phyloP scores from a whole-genome alignment of 352 stramenopile genomes.

The Phytopythium boreale region DNA sequence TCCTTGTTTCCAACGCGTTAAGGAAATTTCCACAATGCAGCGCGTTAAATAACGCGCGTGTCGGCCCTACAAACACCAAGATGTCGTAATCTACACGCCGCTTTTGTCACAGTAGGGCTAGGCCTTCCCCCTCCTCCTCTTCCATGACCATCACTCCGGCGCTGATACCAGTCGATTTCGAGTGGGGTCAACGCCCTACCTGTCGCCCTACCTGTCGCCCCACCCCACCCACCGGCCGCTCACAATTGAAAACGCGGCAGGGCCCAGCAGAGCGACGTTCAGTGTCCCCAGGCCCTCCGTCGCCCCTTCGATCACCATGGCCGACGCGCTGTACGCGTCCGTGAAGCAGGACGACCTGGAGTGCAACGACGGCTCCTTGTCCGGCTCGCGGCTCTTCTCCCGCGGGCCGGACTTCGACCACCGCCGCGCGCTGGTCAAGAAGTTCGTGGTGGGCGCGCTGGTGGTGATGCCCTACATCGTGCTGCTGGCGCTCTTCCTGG shows the following conservation, averaged over 20 bases:
- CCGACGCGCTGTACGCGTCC: constrained; percentile 60
- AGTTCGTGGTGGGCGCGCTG: constrained; percentile 44
- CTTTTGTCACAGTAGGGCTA: too few relatives aligned
- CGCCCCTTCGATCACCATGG: constrained; percentile 18
- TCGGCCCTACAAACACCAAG: background rate
- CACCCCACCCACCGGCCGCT: too few relatives aligned
- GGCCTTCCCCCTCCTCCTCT: constrained; percentile 1
- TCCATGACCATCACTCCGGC: constrained; percentile 8
- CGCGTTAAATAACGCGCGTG: too few relatives aligned
- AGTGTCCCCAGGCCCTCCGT: too few relatives aligned
- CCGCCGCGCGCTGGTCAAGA: constrained; percentile 49
- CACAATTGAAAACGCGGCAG: background rate
- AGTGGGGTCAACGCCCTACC: background rate
- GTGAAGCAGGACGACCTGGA: constrained; percentile 70
- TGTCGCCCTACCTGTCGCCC: background rate
- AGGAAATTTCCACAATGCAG: too few relatives aligned
- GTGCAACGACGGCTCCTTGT: constrained; percentile 24
- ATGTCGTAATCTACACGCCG: background rate
- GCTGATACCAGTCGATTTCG: background rate
- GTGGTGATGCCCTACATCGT: constrained; percentile 64
- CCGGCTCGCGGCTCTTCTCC: constrained; percentile 39
- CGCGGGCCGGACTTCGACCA: constrained; percentile 39
- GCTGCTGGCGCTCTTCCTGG: constrained; percentile 50
- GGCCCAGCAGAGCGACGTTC: background rate
- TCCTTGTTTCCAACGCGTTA: too few relatives aligned